These are phyloP conservation scores for Myriangium duriaei DNA, from an alignment of 2,329 filamentous ascomycete species.

Conservation along the genomic window DNA sequence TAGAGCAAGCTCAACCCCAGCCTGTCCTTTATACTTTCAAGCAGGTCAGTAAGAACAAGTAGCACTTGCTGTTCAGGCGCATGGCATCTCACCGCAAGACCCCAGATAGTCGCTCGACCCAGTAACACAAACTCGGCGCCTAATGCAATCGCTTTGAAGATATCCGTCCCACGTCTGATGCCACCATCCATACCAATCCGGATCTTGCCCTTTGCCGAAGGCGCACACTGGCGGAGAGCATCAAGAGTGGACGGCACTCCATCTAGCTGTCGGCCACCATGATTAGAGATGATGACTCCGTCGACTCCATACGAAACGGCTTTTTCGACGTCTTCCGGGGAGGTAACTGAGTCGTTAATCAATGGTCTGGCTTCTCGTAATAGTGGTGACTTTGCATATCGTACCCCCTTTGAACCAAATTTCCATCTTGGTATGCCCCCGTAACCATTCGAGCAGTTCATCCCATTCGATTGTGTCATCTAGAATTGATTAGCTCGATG, in stretches of 20 bases:
- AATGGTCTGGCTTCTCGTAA: not conserved
- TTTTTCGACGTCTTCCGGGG: conserved; percentile 29
- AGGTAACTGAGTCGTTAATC: conserved; percentile 13
- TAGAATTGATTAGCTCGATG: conserved; percentile 93
- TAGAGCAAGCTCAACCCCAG: conserved; percentile 23
- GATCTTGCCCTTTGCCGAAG: conserved; percentile 34
- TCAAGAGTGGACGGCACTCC: conserved; percentile 43
- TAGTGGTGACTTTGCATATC: conserved; percentile 11
- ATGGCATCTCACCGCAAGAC: conserved; percentile 27
- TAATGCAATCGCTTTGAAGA: conserved; percentile 45
- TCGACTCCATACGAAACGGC: conserved; percentile 32
- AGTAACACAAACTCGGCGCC: conserved; percentile 40
- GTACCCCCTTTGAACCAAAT: conserved; percentile 34
- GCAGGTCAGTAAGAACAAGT: conserved; percentile 1
- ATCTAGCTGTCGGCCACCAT: conserved; percentile 46
- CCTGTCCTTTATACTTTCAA: conserved; percentile 26
- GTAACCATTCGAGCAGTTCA: conserved; percentile 40
- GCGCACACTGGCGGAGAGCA: conserved; percentile 28
- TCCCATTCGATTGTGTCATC: conserved; percentile 81
- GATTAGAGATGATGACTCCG: conserved; percentile 42
- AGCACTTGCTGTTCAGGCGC: not conserved
- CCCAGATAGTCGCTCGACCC: conserved; percentile 38
- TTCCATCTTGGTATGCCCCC: conserved; percentile 35
- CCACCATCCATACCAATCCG: conserved; percentile 51
- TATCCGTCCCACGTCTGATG: conserved; percentile 42